Evolutionary conservation across 495 filamentous ascomycete genomes (phyloP).

Genomic region (Tuber brumale): DNA sequence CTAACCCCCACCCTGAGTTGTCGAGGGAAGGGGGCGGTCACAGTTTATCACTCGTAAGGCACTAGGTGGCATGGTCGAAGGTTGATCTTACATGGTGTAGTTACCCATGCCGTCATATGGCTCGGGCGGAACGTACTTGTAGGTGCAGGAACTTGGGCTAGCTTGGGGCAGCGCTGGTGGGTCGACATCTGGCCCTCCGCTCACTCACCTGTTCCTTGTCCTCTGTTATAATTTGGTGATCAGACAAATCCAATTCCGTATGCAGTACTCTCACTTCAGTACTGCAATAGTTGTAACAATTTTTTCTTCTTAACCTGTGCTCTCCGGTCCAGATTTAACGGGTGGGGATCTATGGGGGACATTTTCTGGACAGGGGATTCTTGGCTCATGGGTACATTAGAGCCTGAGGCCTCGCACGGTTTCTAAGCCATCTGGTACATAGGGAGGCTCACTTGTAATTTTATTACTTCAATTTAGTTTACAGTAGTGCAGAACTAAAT

Average conservation of each 20-base stretch:
- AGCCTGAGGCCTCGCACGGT: not conserved
- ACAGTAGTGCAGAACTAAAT: not conserved
- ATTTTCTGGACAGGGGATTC: not conserved
- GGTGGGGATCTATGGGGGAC: not conserved
- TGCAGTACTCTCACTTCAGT: too few relatives aligned
- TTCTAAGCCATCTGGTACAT: not conserved
- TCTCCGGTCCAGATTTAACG: not conserved
- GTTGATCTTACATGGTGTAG: not conserved
- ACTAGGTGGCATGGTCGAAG: too few relatives aligned
- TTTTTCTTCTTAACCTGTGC: not conserved
- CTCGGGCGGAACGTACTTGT: too few relatives aligned
- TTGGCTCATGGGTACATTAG: not conserved
- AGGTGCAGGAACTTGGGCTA: too few relatives aligned
- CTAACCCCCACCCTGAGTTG: not conserved
- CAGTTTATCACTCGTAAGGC: not conserved
- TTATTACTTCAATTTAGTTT: not conserved
- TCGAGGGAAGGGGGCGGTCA: not conserved
- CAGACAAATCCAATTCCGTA: too few relatives aligned
- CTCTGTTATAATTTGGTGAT: too few relatives aligned
- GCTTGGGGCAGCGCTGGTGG: too few relatives aligned
- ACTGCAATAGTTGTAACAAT: not conserved
- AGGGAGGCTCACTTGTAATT: not conserved
- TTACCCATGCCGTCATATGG: too few relatives aligned
- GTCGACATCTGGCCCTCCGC: too few relatives aligned
- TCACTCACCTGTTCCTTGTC: too few relatives aligned